Evolutionary conservation across 805 yeast species (phyloP), one percentile per base, ranked within the genome.

Genomic region (Geotrichum ghanense): DNA sequence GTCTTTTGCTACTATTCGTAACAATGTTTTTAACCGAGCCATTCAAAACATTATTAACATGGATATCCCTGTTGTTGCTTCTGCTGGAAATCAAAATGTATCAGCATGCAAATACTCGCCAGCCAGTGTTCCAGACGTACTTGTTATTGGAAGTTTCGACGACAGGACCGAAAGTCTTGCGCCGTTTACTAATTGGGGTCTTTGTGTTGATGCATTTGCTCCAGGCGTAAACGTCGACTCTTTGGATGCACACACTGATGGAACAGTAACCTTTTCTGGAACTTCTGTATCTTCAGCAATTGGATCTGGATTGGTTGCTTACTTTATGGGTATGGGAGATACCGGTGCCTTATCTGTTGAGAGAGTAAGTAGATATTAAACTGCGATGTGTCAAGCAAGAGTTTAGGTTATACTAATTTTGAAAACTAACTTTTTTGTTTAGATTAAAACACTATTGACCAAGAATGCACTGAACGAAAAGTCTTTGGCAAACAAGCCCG

Each of bases 251-350:
- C 16, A 19, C 2, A 42, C 41, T 5, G 41, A 40, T 6, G 43
- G 35, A 2, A 44, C 53, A 10, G 51, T 55, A 3, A 31, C 40
- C 7, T 55, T 53, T 44, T 55, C 58, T 2, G 97, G 97, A 66
- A 89, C 97, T 3, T 88, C 96, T 6, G 88, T 88, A 90, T 95
- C 97, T 12, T 82, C 95, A 20, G 96, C 97, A 37, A 95, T 88
- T 59, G 89, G 86, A 56, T 80, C 87, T 50, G 97, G 97, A 57
- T 72, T 89, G 61, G 76, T 88, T 56, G 78, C 95, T 3, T 89
- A 89, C 71, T 87, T 76, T 66, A 57, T 61, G 64, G 62, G 60
- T 1, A 55, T 58, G 53, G 54, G 58, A 3, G 56, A 53, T 41
- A 27, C 46, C n/a, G 56, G 58, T 12, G 42, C 37, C 2, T 23